Conservation (phyloP, 495 filamentous ascomycete genomes). For the Aspergillus sparsus region DNA sequence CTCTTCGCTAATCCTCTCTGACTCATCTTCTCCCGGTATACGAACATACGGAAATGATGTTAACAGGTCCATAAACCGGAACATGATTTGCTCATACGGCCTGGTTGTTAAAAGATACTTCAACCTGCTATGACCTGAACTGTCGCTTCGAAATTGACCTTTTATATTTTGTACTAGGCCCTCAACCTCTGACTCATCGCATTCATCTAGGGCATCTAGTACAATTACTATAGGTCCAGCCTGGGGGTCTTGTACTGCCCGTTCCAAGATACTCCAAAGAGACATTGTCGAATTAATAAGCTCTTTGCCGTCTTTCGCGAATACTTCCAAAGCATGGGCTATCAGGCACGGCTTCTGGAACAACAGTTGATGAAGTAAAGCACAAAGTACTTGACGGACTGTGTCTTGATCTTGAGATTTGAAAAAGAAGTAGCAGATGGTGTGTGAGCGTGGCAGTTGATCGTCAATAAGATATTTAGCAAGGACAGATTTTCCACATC, state of each 20-base stretch:
- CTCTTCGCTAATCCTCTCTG: slow-evolving; percentile 35
- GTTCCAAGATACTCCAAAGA: slow-evolving; percentile 20
- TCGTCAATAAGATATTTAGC: slow-evolving; percentile 37
- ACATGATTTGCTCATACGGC: slow-evolving; percentile 41
- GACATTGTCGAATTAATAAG: slow-evolving; percentile 13
- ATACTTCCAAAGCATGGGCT: slow-evolving; percentile 27
- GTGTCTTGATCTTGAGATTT: slow-evolving; percentile 43
- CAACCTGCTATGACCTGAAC: slow-evolving; percentile 20
- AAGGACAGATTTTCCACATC: slow-evolving; percentile 50
- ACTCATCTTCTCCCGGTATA: slow-evolving; percentile 42
- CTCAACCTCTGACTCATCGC: slow-evolving; percentile 22
- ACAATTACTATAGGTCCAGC: slow-evolving; percentile 29
- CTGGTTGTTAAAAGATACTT: slow-evolving; percentile 50
- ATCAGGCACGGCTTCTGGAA: slow-evolving; percentile 30
- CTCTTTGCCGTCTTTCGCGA: slow-evolving; percentile 14
- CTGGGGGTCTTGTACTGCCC: neutral
- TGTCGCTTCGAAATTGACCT: neutral
- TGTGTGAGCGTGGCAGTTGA: slow-evolving; percentile 14
- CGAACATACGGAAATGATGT: slow-evolving; percentile 29
- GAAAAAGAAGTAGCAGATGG: slow-evolving; percentile 51
- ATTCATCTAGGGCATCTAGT: slow-evolving; percentile 49
- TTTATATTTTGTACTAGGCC: slow-evolving; percentile 30
- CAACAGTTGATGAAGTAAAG: slow-evolving; percentile 46
- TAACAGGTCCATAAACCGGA: too few relatives aligned
- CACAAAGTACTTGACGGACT: slow-evolving; percentile 35